These are phyloP conservation scores for Liriodendron chinense DNA, from an alignment of 164 flowering plant species.

Conservation along the genomic window DNA sequence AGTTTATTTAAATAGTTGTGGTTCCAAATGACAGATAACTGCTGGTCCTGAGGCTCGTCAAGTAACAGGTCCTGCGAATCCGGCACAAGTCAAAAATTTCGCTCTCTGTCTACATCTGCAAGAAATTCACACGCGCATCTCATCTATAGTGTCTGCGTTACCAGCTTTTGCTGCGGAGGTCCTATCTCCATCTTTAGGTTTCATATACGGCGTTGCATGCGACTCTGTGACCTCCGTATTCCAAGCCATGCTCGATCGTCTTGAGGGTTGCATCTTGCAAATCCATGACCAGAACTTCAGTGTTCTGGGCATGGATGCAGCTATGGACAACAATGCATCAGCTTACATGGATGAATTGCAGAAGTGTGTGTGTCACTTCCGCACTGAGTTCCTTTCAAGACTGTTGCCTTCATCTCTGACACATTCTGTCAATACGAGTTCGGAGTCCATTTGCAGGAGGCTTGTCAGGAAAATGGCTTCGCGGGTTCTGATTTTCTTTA, in stretches of 20 bases:
- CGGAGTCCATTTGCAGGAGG: constrained; percentile 72
- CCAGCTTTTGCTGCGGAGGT: constrained; percentile 76
- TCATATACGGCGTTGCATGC: constrained; percentile 77
- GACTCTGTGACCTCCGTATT: constrained; percentile 87
- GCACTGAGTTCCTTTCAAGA: constrained; percentile 70
- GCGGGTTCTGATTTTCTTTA: constrained; percentile 70
- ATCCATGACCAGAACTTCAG: constrained; percentile 91
- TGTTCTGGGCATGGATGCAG: constrained; percentile 64
- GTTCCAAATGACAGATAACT: constrained; percentile 55
- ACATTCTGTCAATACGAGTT: constrained; percentile 32
- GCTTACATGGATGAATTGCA: constrained; percentile 96
- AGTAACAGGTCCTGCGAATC: constrained; percentile 76
- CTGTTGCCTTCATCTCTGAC: constrained; percentile 58
- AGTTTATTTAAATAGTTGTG: background rate
- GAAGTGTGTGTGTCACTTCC: constrained; percentile 71
- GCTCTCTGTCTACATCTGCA: constrained; percentile 85
- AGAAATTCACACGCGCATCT: constrained; percentile 72
- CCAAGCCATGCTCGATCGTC: constrained; percentile 86
- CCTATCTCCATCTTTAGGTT: constrained; percentile 71
- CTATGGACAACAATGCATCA: constrained; percentile 80
- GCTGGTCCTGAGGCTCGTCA: constrained; percentile 96
- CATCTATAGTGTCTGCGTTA: constrained; percentile 50
- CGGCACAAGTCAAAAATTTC: constrained; percentile 82
- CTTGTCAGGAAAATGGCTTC: constrained; percentile 88
- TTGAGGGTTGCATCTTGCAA: constrained; percentile 81